These are phyloP conservation scores for Mortierella sp. DNA, from an alignment of 371 early-diverging fungal genomes.

Conservation along the genomic window DNA sequence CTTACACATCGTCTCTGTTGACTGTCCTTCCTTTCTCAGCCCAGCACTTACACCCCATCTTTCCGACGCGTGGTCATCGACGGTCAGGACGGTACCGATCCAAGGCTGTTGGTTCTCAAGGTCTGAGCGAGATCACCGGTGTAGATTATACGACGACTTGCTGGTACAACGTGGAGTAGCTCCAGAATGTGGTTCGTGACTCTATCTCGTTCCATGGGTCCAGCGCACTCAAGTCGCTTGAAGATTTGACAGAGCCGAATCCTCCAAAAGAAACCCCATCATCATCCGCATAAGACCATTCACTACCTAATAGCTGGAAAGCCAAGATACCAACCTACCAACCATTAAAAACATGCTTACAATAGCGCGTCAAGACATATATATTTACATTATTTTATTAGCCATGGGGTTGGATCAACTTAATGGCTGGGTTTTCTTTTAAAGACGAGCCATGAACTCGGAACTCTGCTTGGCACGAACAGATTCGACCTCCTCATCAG, in stretches of 20 bases:
- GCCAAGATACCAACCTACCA: too few relatives aligned
- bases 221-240: conserved; percentile 35
- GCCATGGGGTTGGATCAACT: too few relatives aligned
- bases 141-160: conserved; percentile 55
- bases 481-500: conserved; percentile 67
- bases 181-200: conserved; percentile 45
- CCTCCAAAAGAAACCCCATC: conserved; percentile 15
- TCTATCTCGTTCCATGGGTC: conserved; percentile 49
- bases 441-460: conserved; percentile 58
- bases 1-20: conserved; percentile 38
- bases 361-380: background rate
- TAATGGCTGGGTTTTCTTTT: too few relatives aligned
- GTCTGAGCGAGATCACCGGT: conserved; percentile 45
- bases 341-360: background rate
- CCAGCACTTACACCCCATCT: conserved; percentile 44
- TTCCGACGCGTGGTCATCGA: conserved; percentile 44
- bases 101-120: conserved; percentile 47
- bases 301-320: too few relatives aligned
- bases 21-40: conserved; percentile 51
- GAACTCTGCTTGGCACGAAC: conserved; percentile 62
- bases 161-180: conserved; percentile 52
- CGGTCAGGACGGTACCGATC: conserved; percentile 52
- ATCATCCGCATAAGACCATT: background rate
- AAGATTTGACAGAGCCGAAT: conserved; percentile 37
- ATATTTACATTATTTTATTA: conserved; percentile 8